A percentile compares a stretch with the other conserved stretches of the same genome.
phyloP scores from a whole-genome alignment of 257 asterid species.

The Nicotiana undulata region DNA sequence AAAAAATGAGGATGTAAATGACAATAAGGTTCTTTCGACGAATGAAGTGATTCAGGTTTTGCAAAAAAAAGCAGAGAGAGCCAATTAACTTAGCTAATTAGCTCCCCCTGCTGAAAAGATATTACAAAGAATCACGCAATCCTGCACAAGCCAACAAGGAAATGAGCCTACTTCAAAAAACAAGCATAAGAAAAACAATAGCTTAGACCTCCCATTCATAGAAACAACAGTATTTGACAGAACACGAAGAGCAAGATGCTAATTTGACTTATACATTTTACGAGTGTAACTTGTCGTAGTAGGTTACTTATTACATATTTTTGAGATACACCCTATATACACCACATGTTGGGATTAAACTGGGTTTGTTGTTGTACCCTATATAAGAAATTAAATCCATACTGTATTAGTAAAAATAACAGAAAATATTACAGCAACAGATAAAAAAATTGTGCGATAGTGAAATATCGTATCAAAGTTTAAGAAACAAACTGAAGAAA shows the following conservation, averaged over 20 bases:
- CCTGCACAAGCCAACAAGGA: not conserved
- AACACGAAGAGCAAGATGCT: not conserved
- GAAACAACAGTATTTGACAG: not conserved
- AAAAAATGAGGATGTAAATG: not conserved
- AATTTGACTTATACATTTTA: not conserved
- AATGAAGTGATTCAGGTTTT: not conserved
- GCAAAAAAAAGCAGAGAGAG: conserved; percentile 1
- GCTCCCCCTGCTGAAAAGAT: conserved; percentile 5
- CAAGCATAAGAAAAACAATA: not conserved
- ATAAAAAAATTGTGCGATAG: not conserved
- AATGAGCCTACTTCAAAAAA: not conserved
- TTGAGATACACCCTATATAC: not conserved
- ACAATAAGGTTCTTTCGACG: conserved; percentile 2
- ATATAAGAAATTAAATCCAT: not conserved
- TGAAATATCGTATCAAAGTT: not conserved
- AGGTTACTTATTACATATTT: not conserved
- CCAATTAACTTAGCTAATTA: conserved; percentile 3
- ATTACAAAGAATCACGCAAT: not conserved
- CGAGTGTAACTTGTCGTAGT: not conserved
- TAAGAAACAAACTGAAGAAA: not conserved
- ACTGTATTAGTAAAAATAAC: not conserved
- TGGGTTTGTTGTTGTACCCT: too few species aligned
- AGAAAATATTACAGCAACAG: not conserved
- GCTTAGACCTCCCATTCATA: not conserved
- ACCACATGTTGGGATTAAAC: too few species aligned